Percentiles rank a stretch among this genome's conserved stretches.
These are phyloP conservation scores for Pythium phragmiticola DNA, from an alignment of 352 stramenopile genomes.

Conservation along the genomic window DNA sequence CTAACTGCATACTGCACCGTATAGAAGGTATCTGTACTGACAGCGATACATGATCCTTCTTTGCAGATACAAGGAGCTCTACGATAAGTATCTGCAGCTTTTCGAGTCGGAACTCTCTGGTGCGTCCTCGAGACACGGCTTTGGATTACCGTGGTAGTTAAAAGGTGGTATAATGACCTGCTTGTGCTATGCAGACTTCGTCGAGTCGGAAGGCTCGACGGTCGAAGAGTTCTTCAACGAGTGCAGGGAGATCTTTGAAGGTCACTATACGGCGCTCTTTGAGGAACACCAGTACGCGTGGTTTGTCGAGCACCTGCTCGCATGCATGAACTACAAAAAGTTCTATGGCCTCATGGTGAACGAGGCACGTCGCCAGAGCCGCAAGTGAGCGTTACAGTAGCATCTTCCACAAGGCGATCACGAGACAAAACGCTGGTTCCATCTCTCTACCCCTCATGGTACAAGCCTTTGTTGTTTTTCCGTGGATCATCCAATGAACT, in stretches of 20 bases:
- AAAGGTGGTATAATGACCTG: neutral
- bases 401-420: neutral
- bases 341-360: conserved; percentile 84
- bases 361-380: conserved; percentile 59
- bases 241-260: conserved; percentile 59
- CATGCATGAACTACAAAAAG: conserved; percentile 81
- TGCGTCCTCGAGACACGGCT: conserved; percentile 10
- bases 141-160: too few species aligned
- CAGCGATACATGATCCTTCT: neutral
- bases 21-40: neutral
- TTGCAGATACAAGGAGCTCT: conserved; percentile 64
- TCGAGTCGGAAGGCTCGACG: conserved; percentile 62
- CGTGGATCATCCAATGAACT: neutral
- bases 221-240: conserved; percentile 70
- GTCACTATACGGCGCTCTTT: conserved; percentile 64
- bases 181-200: conserved; percentile 46
- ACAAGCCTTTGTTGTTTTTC: neutral
- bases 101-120: conserved; percentile 71
- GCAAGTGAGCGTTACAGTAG: conserved; percentile 37
- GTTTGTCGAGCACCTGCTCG: conserved; percentile 77
- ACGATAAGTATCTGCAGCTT: conserved; percentile 70
- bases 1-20: neutral
- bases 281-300: conserved; percentile 68
- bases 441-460: neutral
- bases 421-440: neutral